Conservation (phyloP, 1,284 basidiomycete genomes). For the Xerocomus nothofagi region DNA sequence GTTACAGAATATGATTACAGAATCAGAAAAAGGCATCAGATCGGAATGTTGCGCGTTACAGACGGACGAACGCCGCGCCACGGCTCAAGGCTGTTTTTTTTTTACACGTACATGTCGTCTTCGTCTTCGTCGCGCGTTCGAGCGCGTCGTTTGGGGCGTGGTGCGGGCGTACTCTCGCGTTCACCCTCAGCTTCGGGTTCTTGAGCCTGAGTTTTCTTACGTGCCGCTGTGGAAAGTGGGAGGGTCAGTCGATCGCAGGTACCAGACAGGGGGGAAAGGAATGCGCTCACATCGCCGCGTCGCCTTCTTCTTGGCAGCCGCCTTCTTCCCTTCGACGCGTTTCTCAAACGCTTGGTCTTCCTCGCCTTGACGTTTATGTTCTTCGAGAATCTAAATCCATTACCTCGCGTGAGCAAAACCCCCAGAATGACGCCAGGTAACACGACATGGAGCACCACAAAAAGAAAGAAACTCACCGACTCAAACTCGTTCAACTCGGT, state of each 20-base stretch:
- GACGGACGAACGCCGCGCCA: no score
- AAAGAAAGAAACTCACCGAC: conserved; percentile 43
- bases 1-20: conserved; percentile 5
- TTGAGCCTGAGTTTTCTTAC: conserved; percentile 27
- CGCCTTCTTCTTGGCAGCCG: conserved; percentile 70
- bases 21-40: neutral
- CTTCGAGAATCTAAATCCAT: conserved; percentile 69
- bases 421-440: neutral
- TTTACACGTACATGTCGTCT: conserved; percentile 33
- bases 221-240: conserved; percentile 18
- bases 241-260: neutral
- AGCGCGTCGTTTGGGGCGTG: conserved; percentile 12
- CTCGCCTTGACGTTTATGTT: conserved; percentile 81
- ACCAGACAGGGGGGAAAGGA: neutral
- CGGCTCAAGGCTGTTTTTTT: no score
- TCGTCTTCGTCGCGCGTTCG: conserved; percentile 20
- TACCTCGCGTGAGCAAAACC: neutral
- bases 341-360: conserved; percentile 90
- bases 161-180: conserved; percentile 4
- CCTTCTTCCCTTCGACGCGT: conserved; percentile 78
- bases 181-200: conserved; percentile 17
- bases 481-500: conserved; percentile 90
- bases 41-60: no score
- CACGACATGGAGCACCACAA: neutral
- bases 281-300: conserved; percentile 41